Evolutionary conservation across 2,329 filamentous ascomycete species (phyloP), one percentile per base, ranked within the genome.

Genomic region (Exophiala lecanii-corni): DNA sequence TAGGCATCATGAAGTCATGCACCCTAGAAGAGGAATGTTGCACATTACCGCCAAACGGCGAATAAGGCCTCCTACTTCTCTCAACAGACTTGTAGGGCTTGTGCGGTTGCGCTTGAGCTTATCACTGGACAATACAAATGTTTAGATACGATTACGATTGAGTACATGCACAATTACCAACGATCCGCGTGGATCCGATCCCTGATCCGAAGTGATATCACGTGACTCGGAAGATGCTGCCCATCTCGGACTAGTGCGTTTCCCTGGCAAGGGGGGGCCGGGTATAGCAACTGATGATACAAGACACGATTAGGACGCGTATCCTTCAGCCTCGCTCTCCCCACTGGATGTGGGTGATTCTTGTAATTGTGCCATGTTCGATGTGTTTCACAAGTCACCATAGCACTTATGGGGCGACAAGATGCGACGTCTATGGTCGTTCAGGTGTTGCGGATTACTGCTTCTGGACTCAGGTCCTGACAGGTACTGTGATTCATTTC

Each of bases 321-420:
- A 9, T n/a, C 25, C 30, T 13, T 32, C 30, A 32, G 30, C 30
- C 30, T 32, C 30, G 30, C n/a, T 16, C n/a, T 32, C 30, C 30
- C 30, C 30, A 32, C 25, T 5, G 30, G n/a, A 5, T 32, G 30
- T 28, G 25, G 25, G 9, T n/a, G 25, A 28, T 28, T n/a, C 17
- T 32, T 5, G 17, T 5, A 32, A 32, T 32, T 16, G 5, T 32
- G 5, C 5, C 30, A 6, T 32, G 5, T 32, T 16, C 6, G 17
- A 32, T 13, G 17, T 32, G 30, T 16, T 16, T 6, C 5, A 32
- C 30, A 13, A 13, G 5, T 32, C 5, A 16, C 5, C n/a, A 32
- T 28, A 13, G 30, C 30, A 32, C 30, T 5, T 32, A 32, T 16
- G 30, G 5, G 30, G 30, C 17, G 5, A 32, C 30, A 32, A 32